A percentile compares a stretch with the other conserved stretches of the same genome.
Evolutionary conservation across 192 early-diverging fungal species (phyloP).

Genomic region (Entomortierella parvispora): DNA sequence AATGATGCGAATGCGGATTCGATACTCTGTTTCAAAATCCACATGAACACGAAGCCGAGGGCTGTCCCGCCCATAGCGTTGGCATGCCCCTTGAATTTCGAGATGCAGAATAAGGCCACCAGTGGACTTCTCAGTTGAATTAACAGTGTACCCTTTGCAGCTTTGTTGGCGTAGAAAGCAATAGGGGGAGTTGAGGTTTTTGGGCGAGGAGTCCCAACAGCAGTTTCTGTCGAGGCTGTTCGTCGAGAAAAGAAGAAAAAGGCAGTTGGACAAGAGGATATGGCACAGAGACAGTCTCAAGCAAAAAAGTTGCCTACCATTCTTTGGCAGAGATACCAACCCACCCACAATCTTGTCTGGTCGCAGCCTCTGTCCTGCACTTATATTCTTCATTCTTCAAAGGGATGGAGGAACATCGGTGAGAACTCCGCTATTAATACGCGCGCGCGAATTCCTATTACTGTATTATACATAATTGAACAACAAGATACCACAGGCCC

Average conservation of each 20-base stretch:
- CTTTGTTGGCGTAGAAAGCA: slow-evolving; percentile 40
- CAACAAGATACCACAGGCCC: not conserved
- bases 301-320: slow-evolving; percentile 19
- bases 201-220: slow-evolving; percentile 37
- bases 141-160: slow-evolving; percentile 38
- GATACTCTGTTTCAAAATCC: slow-evolving; percentile 59
- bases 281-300: not conserved
- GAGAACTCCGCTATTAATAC: not conserved
- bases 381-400: slow-evolving; percentile 29
- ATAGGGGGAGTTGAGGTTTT: slow-evolving; percentile 33
- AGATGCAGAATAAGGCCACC: slow-evolving; percentile 11
- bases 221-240: slow-evolving; percentile 23
- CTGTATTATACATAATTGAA: not conserved
- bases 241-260: not conserved
- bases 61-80: slow-evolving; percentile 59
- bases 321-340: slow-evolving; percentile 21
- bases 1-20: slow-evolving; percentile 63
- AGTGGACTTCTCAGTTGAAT: slow-evolving; percentile 9
- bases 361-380: slow-evolving; percentile 22
- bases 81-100: slow-evolving; percentile 7
- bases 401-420: not conserved
- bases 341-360: slow-evolving; percentile 38
- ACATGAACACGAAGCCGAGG: slow-evolving; percentile 54
- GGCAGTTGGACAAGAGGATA: not conserved
- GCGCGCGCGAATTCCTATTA: too few species aligned